phyloP scores from a whole-genome alignment of 2,329 filamentous ascomycete genomes.

The Alternaria solani region DNA sequence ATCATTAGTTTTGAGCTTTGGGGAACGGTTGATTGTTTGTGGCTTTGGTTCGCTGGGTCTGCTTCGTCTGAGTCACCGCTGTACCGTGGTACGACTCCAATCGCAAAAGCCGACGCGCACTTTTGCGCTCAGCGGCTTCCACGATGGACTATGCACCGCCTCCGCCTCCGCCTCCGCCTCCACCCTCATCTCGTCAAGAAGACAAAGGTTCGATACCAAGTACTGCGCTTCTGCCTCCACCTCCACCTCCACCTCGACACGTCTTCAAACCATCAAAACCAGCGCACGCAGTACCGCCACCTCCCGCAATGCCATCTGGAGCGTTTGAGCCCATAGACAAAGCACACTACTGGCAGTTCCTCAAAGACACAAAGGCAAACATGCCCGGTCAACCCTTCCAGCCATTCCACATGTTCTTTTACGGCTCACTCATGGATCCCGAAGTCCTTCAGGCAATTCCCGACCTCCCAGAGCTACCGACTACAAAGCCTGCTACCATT shows the following conservation, averaged over 20 bases:
- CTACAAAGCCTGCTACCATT: slow-evolving; percentile 31
- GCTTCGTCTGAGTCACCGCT: no score
- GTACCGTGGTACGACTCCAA: background rate
- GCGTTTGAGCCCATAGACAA: slow-evolving; percentile 8
- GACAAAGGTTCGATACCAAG: background rate
- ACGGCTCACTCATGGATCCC: slow-evolving; percentile 45
- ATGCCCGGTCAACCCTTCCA: slow-evolving; percentile 1
- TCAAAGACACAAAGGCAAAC: slow-evolving; percentile 11
- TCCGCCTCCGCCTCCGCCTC: background rate
- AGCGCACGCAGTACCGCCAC: slow-evolving; percentile 1
- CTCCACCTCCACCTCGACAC: background rate
- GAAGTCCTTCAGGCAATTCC: slow-evolving; percentile 41
- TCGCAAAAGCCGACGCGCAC: background rate
- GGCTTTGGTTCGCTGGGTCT: no score
- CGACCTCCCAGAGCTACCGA: slow-evolving; percentile 29
- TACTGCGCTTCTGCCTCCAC: background rate
- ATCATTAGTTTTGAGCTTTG: no score
- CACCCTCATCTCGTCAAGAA: background rate
- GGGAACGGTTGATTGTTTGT: no score
- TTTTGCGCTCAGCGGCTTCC: slow-evolving; percentile 2
- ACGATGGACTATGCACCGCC: background rate
- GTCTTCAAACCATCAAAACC: slow-evolving; percentile 3
- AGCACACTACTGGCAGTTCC: slow-evolving; percentile 7
- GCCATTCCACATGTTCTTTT: slow-evolving; percentile 42
- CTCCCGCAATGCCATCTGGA: slow-evolving; percentile 3